Evolutionary conservation across 306 rosid species (phyloP), one percentile per base, ranked within the genome.

Genomic region (Cucumis sativus): DNA sequence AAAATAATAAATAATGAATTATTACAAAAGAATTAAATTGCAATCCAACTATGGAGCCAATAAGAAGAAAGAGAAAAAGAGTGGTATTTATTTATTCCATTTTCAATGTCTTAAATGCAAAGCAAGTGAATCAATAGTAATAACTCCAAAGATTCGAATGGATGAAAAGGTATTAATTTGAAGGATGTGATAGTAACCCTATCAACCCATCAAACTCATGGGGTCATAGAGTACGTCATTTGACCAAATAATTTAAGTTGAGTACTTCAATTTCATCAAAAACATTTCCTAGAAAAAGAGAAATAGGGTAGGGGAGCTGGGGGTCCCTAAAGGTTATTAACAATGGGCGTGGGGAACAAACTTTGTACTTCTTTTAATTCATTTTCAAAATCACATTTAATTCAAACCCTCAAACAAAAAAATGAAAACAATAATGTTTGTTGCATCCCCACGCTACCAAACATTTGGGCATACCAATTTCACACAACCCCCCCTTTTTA

Each of bases 381-480:
- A 28, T 28, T 28, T 23, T 23, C 25, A 23, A 23, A 23, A 23
- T 23, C 25, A 23, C 25, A 23, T 23, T 23, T 23, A 23, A 23
- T 23, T 23, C 25, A 17, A 79, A 12, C 30, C 5, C 74, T 80
- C 40, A 1, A 47, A 47, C 25, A 23, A 23, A 79, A n/a, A n/a
- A n/a, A n/a, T n/a, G n/a, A n/a, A n/a, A 10, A 49, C 74, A 81
- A 85, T 85, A 60, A 78, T 88, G 80, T 68, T 90, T 84, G 83
- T 85, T 90, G 77, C 79, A 17, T 74, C 79, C 80, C 81, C 84
- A 88, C 87, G 89, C 87, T 79, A 85, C 86, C 88, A 74, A 60
- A 66, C 21, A 41, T 61, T 47, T 61, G 56, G 8, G 51, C 71
- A 66, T 52, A 1, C 71, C 71, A 37, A 37, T 68, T 68, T 4